Percentiles rank a stretch among this genome's conserved stretches.
These are phyloP conservation scores for Alternaria triticimaculans DNA, from an alignment of 2,329 filamentous ascomycete species.

Conservation along the genomic window DNA sequence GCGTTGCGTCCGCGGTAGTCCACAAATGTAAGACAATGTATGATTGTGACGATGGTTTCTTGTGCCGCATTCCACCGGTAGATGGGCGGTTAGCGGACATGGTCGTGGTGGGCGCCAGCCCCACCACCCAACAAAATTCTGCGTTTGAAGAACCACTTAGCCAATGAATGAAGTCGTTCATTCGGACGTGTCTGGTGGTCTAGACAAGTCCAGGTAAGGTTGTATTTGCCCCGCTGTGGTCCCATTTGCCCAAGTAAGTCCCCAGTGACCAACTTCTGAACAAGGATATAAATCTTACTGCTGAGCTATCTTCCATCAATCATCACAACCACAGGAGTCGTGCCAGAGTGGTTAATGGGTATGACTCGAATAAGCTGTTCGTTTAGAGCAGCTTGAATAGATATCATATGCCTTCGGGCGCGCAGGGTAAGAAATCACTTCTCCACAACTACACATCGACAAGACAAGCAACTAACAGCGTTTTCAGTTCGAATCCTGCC, in stretches of 20 bases:
- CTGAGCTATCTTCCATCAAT: background rate
- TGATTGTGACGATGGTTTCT: background rate
- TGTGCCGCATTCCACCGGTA: background rate
- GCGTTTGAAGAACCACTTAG: background rate
- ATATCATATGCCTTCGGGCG: slow-evolving; percentile 37
- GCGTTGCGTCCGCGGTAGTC: background rate
- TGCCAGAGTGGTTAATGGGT: slow-evolving; percentile 32
- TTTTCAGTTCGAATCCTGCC: background rate
- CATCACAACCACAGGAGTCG: slow-evolving; percentile 1
- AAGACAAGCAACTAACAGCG: background rate
- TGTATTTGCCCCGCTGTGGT: background rate
- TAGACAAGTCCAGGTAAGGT: background rate
- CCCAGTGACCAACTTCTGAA: background rate
- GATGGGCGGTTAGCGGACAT: background rate
- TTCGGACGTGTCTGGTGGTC: background rate
- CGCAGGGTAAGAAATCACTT: background rate
- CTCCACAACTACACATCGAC: background rate
- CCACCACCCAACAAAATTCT: background rate
- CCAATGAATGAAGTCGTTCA: background rate
- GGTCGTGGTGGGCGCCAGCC: background rate
- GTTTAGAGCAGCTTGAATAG: slow-evolving; percentile 1
- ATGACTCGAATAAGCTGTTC: slow-evolving; percentile 28
- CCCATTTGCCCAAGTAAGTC: background rate
- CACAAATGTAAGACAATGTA: background rate
- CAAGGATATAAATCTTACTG: background rate